Evolutionary conservation across 768 basidiomycete species (phyloP), one percentile per base, ranked within the genome.

Genomic region (Amanita rubescens): DNA sequence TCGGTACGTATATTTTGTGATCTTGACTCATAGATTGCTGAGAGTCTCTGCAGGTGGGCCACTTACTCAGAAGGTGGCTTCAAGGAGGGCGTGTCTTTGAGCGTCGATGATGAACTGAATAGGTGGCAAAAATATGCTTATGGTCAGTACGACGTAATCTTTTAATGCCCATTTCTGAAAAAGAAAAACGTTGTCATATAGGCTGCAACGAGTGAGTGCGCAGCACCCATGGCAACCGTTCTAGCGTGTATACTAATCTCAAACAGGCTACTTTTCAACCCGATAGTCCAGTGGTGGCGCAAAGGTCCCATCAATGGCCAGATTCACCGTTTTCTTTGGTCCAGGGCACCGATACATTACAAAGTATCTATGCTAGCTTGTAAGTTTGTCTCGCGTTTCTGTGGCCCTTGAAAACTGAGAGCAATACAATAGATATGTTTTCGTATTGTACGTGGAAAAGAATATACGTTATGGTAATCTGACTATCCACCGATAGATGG

Each of bases 61-160:
- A 89, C 88, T 1, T 94, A 94, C 65, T 84, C 82, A 1, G 75
- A 84, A n/a, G 82, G 88, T 33, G 84, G 75, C 3, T 95, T 94
- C 75, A 87, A 93, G 69, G 92, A 95, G 64, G 93, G 93, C 58
- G 92, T 95, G 24, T 87, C 86, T 1, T 74, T 95, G 25, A 92
- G 87, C 3, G 80, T 82, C 58, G 91, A 93, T 54, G 92, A 94
- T 65, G 92, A 95, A 64, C 66, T 94, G 43, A 93, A 92, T 61
- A 69, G 92, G 3, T 95, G 92, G 92, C 89, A 93, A 55, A 94
- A 94, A 56, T 79, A 78, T 58, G 68, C 80, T 48, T 84, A 67
- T 76, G 81, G 74, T 55, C 14, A 30, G 54, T 49, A 5, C 12
- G 8, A 30, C 9, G 19, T 32, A 25, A 22, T 39, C 8, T 20